Base-by-base conservation (phyloP, 306 rosid genomes). In the Castanea mollissima region DNA sequence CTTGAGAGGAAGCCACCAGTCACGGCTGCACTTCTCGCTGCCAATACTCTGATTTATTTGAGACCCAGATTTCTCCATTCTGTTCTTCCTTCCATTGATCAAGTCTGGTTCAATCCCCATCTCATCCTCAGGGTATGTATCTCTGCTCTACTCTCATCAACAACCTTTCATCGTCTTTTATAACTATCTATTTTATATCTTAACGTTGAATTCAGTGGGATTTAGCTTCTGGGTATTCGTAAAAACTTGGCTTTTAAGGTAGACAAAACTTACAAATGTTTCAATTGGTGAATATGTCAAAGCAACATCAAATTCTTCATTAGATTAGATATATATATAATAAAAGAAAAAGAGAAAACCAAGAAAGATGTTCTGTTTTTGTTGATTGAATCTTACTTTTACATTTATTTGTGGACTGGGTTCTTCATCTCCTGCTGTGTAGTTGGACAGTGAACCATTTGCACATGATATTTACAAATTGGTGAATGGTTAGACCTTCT, bases 41-140 rank as follows among this genome's bases (percentile, higher is more conserved):
- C 92, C 74, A 95, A 91, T 71, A 87, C 98, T 60, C 87, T 95
- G 79, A 75, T 95, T 78, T 87, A 95, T 60, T 51, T 95, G 60
- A 82, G 97, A 3, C 99, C 99, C 0, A 21, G 76, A 54, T 85
- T 91, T 80, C 73, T 95, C 41, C 87, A 81, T 10, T 4, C 81
- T 51, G 0, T 87, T 74, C 78, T 95, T 16, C 98, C 99, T 3
- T 44, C 91, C 25, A 83, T 95, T 16, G 76, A 90, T 1, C 83
- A 95, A 8, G 96, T 95, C 67, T 85, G 92, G 91, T 95, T 95
- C 91, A 95, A 95, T 57, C 83, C 99, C 15, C 84, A 91, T 83
- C 92, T 95, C 89, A 91, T 95, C 79, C 80, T 91, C 79, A 88
- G 85, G 97, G 98, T 91, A 49, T 4, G n/a, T 18, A 16, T 64